These are phyloP conservation scores for Apiospora koreana DNA, from an alignment of 2,329 filamentous ascomycete genomes.

Conservation along the genomic window DNA sequence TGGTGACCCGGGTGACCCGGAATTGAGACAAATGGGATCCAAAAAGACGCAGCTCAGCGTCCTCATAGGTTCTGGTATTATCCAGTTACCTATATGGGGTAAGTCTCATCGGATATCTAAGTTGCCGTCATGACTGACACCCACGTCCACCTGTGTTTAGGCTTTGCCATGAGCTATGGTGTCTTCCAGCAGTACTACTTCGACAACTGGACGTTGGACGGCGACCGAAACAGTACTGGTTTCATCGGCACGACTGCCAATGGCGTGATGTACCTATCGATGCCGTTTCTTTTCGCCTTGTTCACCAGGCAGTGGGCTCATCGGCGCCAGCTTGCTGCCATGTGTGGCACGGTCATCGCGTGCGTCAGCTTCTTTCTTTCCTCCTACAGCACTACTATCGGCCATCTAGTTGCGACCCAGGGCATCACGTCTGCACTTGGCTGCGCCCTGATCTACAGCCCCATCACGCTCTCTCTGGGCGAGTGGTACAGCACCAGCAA, in stretches of 20 bases:
- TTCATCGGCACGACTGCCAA: conserved; percentile 43
- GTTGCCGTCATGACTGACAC: background rate
- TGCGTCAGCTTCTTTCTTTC: conserved; percentile 14
- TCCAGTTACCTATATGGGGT: conserved; percentile 7
- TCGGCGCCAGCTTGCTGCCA: background rate
- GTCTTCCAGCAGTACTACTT: background rate
- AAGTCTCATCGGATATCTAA: background rate
- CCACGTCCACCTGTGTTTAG: background rate
- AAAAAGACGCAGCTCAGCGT: background rate
- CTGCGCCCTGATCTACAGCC: conserved; percentile 56
- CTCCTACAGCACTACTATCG: conserved; percentile 16
- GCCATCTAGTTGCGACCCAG: conserved; percentile 58
- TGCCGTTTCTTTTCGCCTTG: background rate
- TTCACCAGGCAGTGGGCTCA: background rate
- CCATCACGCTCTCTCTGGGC: conserved; percentile 42
- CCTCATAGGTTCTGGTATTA: background rate
- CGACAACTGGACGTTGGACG: background rate
- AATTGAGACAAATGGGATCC: background rate
- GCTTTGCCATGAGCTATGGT: background rate
- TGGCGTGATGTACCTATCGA: conserved; percentile 57
- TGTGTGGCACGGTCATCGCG: conserved; percentile 32
- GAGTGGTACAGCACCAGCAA: conserved; percentile 63
- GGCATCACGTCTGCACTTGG: conserved; percentile 63
- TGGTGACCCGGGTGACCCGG: background rate
- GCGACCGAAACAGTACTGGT: background rate